Evolutionary conservation across 306 rosid species (phyloP).

Genomic region (Cucumis cinereus): DNA sequence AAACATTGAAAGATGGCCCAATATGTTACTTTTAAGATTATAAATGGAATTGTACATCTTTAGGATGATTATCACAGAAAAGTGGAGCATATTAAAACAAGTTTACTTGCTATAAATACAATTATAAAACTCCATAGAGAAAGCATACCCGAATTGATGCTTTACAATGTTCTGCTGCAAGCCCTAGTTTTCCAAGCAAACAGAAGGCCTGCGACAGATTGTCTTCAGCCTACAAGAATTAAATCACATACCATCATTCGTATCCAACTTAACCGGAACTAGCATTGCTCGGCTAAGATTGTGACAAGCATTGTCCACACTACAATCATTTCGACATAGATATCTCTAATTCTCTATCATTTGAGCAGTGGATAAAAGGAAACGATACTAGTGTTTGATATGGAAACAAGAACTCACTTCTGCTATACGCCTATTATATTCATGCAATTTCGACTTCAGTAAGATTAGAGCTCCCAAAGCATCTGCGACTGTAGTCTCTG

Average conservation of each 20-base stretch:
- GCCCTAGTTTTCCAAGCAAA: conserved; percentile 39
- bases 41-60: background rate
- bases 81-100: background rate
- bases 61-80: background rate
- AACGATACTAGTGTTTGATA: background rate
- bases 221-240: conserved; percentile 66
- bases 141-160: conserved; percentile 61
- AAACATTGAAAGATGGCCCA: too few species aligned
- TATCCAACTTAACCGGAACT: background rate
- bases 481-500: conserved; percentile 28
- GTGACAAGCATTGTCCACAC: background rate
- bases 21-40: background rate
- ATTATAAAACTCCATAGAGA: background rate
- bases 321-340: background rate
- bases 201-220: conserved; percentile 69
- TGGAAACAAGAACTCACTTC: conserved; percentile 40
- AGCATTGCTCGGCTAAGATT: background rate
- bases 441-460: conserved; percentile 56
- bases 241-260: conserved; percentile 4
- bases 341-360: background rate
- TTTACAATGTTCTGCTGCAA: conserved; percentile 51
- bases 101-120: background rate
- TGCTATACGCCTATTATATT: conserved; percentile 57
- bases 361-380: background rate
- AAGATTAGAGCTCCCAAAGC: conserved; percentile 40